Evolutionary conservation across 306 rosid genomes (phyloP), one percentile per base, ranked within the genome.

Genomic region (Leucaena leucocephala): DNA sequence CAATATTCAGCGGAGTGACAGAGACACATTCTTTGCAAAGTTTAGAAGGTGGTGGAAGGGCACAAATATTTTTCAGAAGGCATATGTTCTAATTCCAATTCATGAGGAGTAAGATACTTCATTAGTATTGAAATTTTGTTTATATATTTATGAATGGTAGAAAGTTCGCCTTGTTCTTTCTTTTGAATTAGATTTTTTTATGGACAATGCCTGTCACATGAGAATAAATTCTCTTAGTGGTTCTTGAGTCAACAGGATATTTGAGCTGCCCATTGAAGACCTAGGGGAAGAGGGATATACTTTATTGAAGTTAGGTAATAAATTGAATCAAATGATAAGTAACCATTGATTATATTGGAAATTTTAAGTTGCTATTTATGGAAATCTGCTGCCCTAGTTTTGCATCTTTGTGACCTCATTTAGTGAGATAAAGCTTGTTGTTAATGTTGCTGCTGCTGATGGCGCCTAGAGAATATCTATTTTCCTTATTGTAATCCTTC

Each of bases 31-130:
- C 83, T 95, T 91, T 85, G 72, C 75, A 64, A 95, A 89, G 91
- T 90, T 95, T 81, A 88, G 98, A 86, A 90, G 99, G 82, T 95
- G 99, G 99, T 95, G 99, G 99, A 95, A 91, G 80, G 98, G 99
- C 76, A 89, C 90, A 77, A 88, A 91, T 86, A 84, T 95, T 82
- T 95, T 95, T 83, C 85, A 92, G 85, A 95, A 95, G 90, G 91
- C 97, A 27, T 95, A 93, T 68, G 68, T 95, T 78, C 90, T 95
- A 80, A 89, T 95, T 86, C 99, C 99, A 7, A 88, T 95, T 49
- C 89, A 93, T 14, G 93, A 92, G 86, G 91, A 86, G 99, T 95
- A 87, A 90, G 97, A 76, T 72, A 52, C 83, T 55, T 75, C 65
- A 35, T 35, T 73, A 64, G 62, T 49, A 71, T 38, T 68, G 76